Evolutionary conservation across 768 basidiomycete genomes (phyloP), one percentile per base, ranked within the genome.

Genomic region (Daedalea quercina): DNA sequence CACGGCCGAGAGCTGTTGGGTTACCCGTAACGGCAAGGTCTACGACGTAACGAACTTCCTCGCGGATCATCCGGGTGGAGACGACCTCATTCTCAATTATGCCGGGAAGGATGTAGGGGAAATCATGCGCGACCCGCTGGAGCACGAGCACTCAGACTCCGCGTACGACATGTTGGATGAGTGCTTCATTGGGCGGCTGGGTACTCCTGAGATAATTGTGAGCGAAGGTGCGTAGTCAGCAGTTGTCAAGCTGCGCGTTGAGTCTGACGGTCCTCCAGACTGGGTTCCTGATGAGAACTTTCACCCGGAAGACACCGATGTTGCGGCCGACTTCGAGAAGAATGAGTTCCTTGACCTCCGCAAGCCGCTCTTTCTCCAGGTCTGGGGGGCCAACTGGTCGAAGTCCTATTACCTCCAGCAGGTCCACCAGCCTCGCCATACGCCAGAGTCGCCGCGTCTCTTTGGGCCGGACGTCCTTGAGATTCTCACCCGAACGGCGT

Each of bases 341-440:
- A 92, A 88, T 66, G 77, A 90, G 62, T 99, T 99, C 69, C 72
- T 99, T 55, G 94, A 99, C 67, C 79, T 99, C 20, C 77, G 82
- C 55, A 82, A 85, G 65, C 94, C 96, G 9, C 66, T 99, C 49
- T 67, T 95, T 51, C 70, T 74, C 67, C 96, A 99, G 69, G 81
- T 99, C 55, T 94, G 88, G 90, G 72, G 82, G 56, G 81, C 81
- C 15, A 88, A 93, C 67, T 96, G 90, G 64, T 90, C 90, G 65
- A 99, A 99, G 75, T 81, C 87, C 3, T 98, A 94, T 68, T 99
- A 99, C 66, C 75, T 99, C 47, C 80, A 91, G 61, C 96, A 99
- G 68, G 90, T 99, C 0, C 96, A 99, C 68, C 94, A 97, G 67
- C 95, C 96, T 1, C 81, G 96, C 41, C 94, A 94, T 67, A 69